Base-by-base conservation (phyloP, 805 yeast genomes). In the Starmerella asiatica region DNA sequence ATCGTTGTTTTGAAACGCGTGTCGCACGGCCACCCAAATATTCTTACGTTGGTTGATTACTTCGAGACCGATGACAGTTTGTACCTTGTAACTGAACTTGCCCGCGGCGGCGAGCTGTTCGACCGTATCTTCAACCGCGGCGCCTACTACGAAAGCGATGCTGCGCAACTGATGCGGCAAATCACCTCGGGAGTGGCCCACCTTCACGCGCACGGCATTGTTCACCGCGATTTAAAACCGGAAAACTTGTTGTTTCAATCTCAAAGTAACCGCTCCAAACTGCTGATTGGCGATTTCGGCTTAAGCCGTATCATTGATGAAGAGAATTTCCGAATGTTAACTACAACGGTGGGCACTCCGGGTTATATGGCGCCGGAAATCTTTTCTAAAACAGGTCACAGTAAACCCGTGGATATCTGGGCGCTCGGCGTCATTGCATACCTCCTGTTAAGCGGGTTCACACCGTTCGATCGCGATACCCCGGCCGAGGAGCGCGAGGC, bases 281-380 rank as follows among this genome's bases (percentile, higher is more conserved):
- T 72, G 41, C 56, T 70, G 40, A 61, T 75, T 32, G 77, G 76
- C 8, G 79, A 73, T 53, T 78, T 78, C 56, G 85, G 86, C 2
- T 59, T 76, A 21, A 78, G 84, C 12, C 58, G 73, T 11, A 63
- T 69, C 29, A 56, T 70, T 6, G 62, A 61, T 24, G 60, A 63
- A 38, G 60, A 59, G 32, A 53, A 61, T 49, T 52, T 58, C 48
- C 45, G 57, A 41, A 43, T 59, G 59, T 56, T 67, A 45, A 56
- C 63, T 45, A 64, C 78, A 42, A 58, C 74, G 29, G 65, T 78
- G 51, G 88, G 88, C 0, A 79, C 88, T 1, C 68, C 79, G 5
- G 75, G 81, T 17, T 79, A 79, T 56, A 73, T 79, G 70, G 79
- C 86, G 0, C 88, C 88, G 1, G 86, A 79, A 52, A 65, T 79